These are phyloP conservation scores for Curvularia lunata DNA, from an alignment of 2,329 filamentous ascomycete genomes.

Conservation along the genomic window DNA sequence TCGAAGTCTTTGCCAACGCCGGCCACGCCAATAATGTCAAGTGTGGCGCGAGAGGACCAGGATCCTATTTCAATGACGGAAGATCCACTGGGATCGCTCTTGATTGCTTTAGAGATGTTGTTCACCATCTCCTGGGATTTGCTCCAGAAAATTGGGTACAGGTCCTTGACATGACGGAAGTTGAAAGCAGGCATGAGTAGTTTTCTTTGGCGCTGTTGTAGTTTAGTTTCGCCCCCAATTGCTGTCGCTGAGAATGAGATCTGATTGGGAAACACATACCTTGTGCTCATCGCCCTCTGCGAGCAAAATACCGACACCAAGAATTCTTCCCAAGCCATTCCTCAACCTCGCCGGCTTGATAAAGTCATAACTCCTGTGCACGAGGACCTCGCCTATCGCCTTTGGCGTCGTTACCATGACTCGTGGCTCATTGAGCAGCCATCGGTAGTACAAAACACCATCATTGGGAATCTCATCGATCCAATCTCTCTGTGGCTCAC, in stretches of 20 bases:
- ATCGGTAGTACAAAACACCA: conserved; percentile 61
- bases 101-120: conserved; percentile 41
- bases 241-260: no score
- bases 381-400: conserved; percentile 57
- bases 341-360: conserved; percentile 56
- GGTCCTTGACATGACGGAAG: conserved; percentile 58
- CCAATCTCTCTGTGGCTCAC: conserved; percentile 58
- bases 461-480: conserved; percentile 61
- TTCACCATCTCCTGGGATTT: conserved; percentile 54
- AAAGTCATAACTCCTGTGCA: conserved; percentile 59
- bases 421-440: conserved; percentile 55
- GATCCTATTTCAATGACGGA: conserved; percentile 53
- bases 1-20: conserved; percentile 65
- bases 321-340: conserved; percentile 64
- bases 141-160: conserved; percentile 58
- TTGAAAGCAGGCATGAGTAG: conserved; percentile 58
- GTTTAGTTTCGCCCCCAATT: neutral
- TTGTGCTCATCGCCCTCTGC: conserved; percentile 93
- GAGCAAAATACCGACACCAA: conserved; percentile 75
- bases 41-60: conserved; percentile 59
- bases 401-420: conserved; percentile 56
- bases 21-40: conserved; percentile 65
- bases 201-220: conserved; percentile 52
- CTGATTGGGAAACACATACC: conserved; percentile 41
- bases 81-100: conserved; percentile 32